Evolutionary conservation across 2,329 filamentous ascomycete species (phyloP), one percentile per base, ranked within the genome.

Genomic region (Venturia asperata): DNA sequence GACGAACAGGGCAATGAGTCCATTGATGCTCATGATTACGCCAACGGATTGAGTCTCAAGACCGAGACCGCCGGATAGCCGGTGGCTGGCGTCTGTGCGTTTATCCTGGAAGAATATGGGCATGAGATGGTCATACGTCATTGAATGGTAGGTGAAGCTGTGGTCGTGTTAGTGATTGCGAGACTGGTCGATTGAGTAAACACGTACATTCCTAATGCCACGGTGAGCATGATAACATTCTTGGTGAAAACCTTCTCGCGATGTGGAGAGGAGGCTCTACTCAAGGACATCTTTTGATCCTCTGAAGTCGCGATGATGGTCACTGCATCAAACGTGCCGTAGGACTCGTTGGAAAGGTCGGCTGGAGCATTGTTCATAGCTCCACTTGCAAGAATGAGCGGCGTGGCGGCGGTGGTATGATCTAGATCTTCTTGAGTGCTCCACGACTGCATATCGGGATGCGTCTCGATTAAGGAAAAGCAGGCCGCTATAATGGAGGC

Each of bases 51-150:
- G 84, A 1, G 86, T 85, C 1, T 82, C 83, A 61, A 88, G 79
- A 1, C 87, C 88, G 2, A 91, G 78, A 5, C 88, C 88, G 58
- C 88, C 87, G 0, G 81, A 77, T 9, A 81, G 70, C 2, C 74
- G 73, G 7, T 74, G 70, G 19, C 68, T 65, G 70, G 49, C 24
- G 71, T 68, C 11, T 74, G 56, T 17, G 39, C 84, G 83, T 49
- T 86, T 82, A 70, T 96, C 92, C 74, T 97, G 92, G 63, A 96
- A 85, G 77, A 96, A 97, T 67, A 97, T 96, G 9, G 92, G 92
- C 64, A 96, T 81, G 0, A 97, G 83, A 73, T 96, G 90, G 72
- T 97, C 93, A 76, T 91, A 97, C 0, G 89, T 92, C 92, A 97
- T 97, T 45, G 89, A 91, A 77, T 97, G 92, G 74, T 96, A 96